These are phyloP conservation scores for Sordaria brevicollis DNA, from an alignment of 495 filamentous ascomycete genomes.

Conservation along the genomic window DNA sequence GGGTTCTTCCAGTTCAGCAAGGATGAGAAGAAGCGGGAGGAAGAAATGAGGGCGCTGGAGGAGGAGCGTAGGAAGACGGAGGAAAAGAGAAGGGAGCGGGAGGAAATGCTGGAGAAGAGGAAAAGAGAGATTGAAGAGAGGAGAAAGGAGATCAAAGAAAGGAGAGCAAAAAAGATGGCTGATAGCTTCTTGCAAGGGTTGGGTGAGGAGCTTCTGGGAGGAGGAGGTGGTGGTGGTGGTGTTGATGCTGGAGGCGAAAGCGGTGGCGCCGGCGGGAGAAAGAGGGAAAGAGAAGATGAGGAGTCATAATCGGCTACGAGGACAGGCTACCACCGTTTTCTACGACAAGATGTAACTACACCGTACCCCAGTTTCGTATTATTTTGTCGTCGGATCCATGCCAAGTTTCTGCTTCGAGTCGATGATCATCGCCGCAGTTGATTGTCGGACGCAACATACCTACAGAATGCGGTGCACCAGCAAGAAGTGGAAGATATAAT, in stretches of 20 bases:
- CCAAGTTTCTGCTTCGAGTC: background rate
- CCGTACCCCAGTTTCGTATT: background rate
- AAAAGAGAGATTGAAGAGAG: conserved; percentile 42
- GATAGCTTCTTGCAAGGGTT: conserved; percentile 61
- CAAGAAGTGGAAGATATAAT: background rate
- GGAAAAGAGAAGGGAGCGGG: conserved; percentile 43
- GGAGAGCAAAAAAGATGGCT: conserved; percentile 56
- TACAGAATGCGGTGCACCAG: too few relatives aligned
- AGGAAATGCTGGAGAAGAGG: conserved; percentile 42
- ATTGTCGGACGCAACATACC: background rate
- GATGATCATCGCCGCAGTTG: background rate
- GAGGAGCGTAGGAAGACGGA: conserved; percentile 60
- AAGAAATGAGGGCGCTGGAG: conserved; percentile 69
- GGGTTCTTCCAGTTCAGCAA: conserved; percentile 81
- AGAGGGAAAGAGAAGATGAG: background rate
- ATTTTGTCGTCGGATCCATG: background rate
- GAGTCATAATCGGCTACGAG: background rate
- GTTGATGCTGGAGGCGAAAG: background rate
- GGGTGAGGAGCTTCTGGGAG: conserved; percentile 21
- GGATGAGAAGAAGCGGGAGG: conserved; percentile 51
- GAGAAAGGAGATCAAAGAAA: conserved; percentile 40
- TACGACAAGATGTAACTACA: background rate
- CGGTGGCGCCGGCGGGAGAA: background rate
- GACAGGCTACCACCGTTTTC: background rate
- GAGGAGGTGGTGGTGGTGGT: background rate